Percentiles rank a stretch among this genome's conserved stretches.
These are phyloP conservation scores for Septoria petroselini DNA, from an alignment of 2,329 filamentous ascomycete species.

Conservation along the genomic window DNA sequence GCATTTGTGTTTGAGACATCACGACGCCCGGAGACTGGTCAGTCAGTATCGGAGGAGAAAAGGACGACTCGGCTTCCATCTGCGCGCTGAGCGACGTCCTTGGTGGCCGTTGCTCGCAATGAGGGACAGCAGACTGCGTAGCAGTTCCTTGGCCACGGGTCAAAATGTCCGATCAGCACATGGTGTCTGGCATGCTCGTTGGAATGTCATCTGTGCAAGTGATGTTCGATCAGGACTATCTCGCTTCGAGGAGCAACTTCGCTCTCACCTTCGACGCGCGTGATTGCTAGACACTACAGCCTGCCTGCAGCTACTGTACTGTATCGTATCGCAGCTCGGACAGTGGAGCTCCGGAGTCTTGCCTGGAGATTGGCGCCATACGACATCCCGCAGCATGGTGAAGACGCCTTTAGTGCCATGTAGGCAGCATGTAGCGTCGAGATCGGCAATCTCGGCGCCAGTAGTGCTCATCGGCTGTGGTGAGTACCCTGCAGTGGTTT, in stretches of 20 bases:
- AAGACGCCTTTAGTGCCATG: constrained; percentile 1
- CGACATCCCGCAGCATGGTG: not conserved
- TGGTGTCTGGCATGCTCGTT: no score
- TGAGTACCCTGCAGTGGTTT: not conserved
- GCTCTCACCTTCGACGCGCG: not conserved
- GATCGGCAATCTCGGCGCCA: constrained; percentile 18
- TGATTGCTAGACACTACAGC: no score
- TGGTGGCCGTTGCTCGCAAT: no score
- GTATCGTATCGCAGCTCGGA: not conserved
- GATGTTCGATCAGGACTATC: constrained; percentile 10
- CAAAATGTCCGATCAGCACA: not conserved
- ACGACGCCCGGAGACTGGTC: no score
- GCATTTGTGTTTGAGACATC: no score
- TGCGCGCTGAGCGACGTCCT: no score
- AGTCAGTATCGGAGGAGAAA: no score
- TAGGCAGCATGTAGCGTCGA: not conserved
- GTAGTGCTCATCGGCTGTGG: constrained; percentile 3
- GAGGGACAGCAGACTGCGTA: no score
- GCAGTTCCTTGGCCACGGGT: no score
- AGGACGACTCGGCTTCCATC: no score
- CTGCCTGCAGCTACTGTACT: no score
- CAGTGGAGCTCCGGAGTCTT: not conserved
- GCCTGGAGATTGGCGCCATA: not conserved
- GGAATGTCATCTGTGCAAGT: not conserved
- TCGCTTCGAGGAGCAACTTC: not conserved